Conservation (phyloP, 1,284 basidiomycete species). For the Cystobasidiaceae sp. region DNA sequence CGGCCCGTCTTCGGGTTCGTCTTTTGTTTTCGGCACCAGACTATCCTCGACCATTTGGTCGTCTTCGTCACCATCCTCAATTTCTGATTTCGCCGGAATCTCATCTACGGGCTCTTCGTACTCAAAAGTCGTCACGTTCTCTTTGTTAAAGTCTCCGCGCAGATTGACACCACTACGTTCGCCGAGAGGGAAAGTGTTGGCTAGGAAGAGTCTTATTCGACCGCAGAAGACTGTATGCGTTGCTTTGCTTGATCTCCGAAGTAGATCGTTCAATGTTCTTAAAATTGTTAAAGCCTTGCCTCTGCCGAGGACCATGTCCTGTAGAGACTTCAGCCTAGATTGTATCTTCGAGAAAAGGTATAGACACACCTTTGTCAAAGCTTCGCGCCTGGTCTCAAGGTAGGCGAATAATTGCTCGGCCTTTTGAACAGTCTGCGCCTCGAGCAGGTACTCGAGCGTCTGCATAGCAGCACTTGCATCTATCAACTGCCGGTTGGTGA, state of each 20-base stretch:
- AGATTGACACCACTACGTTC: slow-evolving; percentile 87
- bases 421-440: slow-evolving; percentile 70
- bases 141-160: slow-evolving; percentile 68
- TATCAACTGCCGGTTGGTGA: slow-evolving; percentile 56
- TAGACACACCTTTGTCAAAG: slow-evolving; percentile 55
- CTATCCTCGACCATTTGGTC: slow-evolving; percentile 35
- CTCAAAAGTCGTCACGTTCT: slow-evolving; percentile 49
- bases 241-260: slow-evolving; percentile 70
- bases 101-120: neutral
- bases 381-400: slow-evolving; percentile 64
- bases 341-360: no score
- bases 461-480: slow-evolving; percentile 57
- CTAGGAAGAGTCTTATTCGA: slow-evolving; percentile 76
- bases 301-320: slow-evolving; percentile 70
- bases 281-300: slow-evolving; percentile 79
- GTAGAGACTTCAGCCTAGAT: no score
- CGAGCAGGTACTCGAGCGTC: slow-evolving; percentile 67
- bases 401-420: slow-evolving; percentile 78
- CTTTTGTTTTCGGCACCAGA: slow-evolving; percentile 32
- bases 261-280: slow-evolving; percentile 76
- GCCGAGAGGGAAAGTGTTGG: slow-evolving; percentile 74
- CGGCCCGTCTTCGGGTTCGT: slow-evolving; percentile 25
- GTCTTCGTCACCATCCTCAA: slow-evolving; percentile 23
- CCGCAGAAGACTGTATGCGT: slow-evolving; percentile 76
- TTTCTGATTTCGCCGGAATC: neutral